Base-by-base conservation (phyloP, 495 filamentous ascomycete species). In the Tricharina praecox region DNA sequence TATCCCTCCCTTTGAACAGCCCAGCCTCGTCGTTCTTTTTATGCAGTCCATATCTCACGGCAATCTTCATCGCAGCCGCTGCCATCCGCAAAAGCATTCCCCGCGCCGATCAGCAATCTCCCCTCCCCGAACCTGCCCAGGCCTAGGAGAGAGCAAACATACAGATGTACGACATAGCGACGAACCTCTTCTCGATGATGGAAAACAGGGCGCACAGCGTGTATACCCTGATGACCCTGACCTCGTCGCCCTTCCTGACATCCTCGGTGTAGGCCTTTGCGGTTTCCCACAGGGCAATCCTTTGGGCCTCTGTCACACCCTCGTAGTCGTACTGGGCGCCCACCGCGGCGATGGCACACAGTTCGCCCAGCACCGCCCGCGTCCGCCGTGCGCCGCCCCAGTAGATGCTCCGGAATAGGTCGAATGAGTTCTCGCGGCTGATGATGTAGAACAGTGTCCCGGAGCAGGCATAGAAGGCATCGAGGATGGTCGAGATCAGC, bases 281-380 rank as follows among this genome's bases (percentile, higher is more conserved):
- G 1, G 41, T 44, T 18, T 44, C n/a, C 3, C 23, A 44, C 11
- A 24, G 28, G 13, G 41, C 24, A 13, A 13, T 9, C 2, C 41
- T 9, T 11, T 25, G 24, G 19, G 23, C 41, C 10, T 25, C 19
- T 1, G 41, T 24, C 23, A 44, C 20, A 11, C 24, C 24, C n/a
- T 44, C 41, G 20, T n/a, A 13, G 23, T 44, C 41, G 19, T 44
- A 44, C 23, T 44, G 41, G 8, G 19, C 23, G 1, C 41, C 41
- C 8, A 44, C 41, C 3, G 41, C 41, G 13, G 19, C 41, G 4
- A 44, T 30, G n/a, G 41, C 41, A 44, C 41, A 44, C 13, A 44
- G 18, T 26, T 44, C 41, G 1, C 19, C 41, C 23, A 44, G n/a
- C 11, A 19, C 41, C 15, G 41, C 10, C 23, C 28, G 23, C 9